These are phyloP conservation scores for Lentinula sp. DNA, from an alignment of 768 basidiomycete genomes.

Conservation along the genomic window DNA sequence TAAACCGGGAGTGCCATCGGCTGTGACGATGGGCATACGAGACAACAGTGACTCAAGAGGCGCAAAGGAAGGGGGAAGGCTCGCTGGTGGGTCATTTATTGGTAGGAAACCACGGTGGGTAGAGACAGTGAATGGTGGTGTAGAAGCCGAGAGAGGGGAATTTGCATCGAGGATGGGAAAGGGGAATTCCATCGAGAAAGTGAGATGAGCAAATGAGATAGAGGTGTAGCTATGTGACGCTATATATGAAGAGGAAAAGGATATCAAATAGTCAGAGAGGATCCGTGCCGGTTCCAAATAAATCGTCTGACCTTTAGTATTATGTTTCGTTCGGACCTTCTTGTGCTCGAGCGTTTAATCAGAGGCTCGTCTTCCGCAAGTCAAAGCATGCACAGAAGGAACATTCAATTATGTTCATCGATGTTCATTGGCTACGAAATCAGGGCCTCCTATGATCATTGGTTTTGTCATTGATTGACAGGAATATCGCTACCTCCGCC, in stretches of 20 bases:
- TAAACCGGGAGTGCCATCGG: slow-evolving; percentile 22
- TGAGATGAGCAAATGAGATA: background rate
- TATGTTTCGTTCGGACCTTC: background rate
- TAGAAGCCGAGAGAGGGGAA: slow-evolving; percentile 8
- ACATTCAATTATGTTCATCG: background rate
- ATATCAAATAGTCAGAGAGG: background rate
- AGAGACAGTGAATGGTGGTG: slow-evolving; percentile 18
- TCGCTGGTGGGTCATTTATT: slow-evolving; percentile 18
- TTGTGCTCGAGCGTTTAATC: background rate
- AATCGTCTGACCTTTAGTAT: background rate
- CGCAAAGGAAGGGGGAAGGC: slow-evolving; percentile 19
- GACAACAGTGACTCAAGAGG: slow-evolving; percentile 20
- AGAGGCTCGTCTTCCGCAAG: background rate
- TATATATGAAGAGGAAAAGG: background rate
- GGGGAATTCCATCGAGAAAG: slow-evolving; percentile 8
- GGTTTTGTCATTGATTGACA: background rate
- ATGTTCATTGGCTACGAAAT: background rate
- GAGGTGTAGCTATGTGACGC: background rate
- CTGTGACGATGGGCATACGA: slow-evolving; percentile 23
- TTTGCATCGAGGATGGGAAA: slow-evolving; percentile 7
- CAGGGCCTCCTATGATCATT: too few species aligned
- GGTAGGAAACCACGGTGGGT: slow-evolving; percentile 19
- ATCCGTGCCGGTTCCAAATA: background rate
- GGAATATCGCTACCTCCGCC: background rate
- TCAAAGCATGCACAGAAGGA: background rate